Percentiles rank a stretch among this genome's conserved stretches.
Conservation (phyloP, 208 protist genomes). For the Crithidia sp. region DNA sequence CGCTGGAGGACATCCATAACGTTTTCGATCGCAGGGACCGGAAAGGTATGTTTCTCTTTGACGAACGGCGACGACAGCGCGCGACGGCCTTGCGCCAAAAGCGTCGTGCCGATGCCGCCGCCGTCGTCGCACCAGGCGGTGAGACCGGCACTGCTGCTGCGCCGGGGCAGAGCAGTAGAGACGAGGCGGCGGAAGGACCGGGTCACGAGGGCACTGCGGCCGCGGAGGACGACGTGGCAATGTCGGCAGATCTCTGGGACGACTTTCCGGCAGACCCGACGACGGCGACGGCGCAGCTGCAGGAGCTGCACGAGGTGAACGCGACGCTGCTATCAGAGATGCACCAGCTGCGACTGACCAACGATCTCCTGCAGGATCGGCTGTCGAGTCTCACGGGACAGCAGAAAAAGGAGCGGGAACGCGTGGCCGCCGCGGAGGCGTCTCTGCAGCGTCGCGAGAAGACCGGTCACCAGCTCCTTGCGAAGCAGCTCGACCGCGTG, state of each 20-base stretch:
- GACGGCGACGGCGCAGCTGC: constrained; percentile 57
- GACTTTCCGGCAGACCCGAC: constrained; percentile 42
- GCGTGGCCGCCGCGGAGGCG: constrained; percentile 39
- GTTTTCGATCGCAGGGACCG: constrained; percentile 53
- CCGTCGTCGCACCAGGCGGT: neutral
- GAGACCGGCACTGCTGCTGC: neutral
- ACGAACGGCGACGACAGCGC: constrained; percentile 28
- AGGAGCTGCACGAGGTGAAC: constrained; percentile 87
- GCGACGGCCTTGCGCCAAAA: neutral
- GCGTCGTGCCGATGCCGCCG: too few relatives aligned
- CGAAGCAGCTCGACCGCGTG: constrained; percentile 80
- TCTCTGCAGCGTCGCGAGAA: constrained; percentile 58
- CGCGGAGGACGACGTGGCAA: constrained; percentile 26
- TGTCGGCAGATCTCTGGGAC: constrained; percentile 10
- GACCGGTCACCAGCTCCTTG: constrained; percentile 63
- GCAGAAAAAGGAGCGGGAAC: constrained; percentile 35
- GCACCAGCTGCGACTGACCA: constrained; percentile 68
- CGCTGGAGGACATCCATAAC: constrained; percentile 62
- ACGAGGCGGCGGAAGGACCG: neutral
- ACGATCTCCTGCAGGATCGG: constrained; percentile 75
- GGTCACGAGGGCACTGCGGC: constrained; percentile 3
- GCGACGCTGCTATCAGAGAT: constrained; percentile 69
- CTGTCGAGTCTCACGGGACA: constrained; percentile 38
- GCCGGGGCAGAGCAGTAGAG: neutral
- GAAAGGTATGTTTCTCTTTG: constrained; percentile 33